Base-by-base conservation (phyloP, 768 basidiomycete species). In the Lactarius indigo region DNA sequence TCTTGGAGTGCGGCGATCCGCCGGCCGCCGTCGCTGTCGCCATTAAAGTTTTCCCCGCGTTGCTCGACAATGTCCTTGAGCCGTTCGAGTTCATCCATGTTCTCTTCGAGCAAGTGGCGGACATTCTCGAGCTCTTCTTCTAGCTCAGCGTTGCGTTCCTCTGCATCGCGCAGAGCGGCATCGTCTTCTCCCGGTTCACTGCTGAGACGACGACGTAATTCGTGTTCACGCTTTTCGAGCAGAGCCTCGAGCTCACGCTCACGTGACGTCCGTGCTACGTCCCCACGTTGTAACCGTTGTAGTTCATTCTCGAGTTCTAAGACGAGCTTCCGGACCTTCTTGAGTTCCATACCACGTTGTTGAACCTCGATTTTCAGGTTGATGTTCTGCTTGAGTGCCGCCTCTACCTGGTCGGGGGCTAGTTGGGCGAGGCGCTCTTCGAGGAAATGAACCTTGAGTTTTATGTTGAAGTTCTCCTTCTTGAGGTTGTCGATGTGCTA, bases 381-480 rank as follows among this genome's bases (percentile, higher is more conserved):
- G 73, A 94, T 92, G 72, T 96, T 96, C 77, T 96, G 93, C 72
- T 95, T 93, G 64, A 94, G 84, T 5, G 90, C 91, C 5, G 91
- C 90, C 73, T 97, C 91, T 75, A 96, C 91, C 73, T 97, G 91
- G 75, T 96, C 94, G 0, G 94, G 94, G 0, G 92, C 91, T 57
- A 95, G 86, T 72, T 92, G 87, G 2, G 90, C 90, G 18, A 99
- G 84, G 55, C 92, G 89, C 73, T 98, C 94, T 76, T 98, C 93
- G 52, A 97, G 85, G 75, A 97, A 96, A 74, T 97, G 94, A 3
- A 98, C 92, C 65, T 94, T 92, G 60, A 98, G 85, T 76, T 98
- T 97, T 75, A 99, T 88, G 73, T 89, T 90, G 76, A 98, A 98
- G 81, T 96, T 96, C 76, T 98, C 96, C 76, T 96, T 97, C 80